A percentile compares a stretch with the other conserved stretches of the same genome.
Evolutionary conservation across 768 basidiomycete genomes (phyloP).

Genomic region (Panaeolus cyanescens): DNA sequence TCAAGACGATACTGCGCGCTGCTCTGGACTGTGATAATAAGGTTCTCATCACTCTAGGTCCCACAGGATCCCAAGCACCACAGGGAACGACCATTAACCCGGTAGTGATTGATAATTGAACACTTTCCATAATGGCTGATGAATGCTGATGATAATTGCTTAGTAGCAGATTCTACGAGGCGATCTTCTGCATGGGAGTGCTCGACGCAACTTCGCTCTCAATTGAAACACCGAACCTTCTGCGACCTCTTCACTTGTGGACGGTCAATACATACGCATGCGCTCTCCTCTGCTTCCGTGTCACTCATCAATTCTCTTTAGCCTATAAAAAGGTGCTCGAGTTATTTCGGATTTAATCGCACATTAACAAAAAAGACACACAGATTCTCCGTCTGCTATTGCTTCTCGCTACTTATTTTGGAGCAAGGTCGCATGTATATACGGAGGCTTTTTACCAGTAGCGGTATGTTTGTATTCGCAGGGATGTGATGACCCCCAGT

Average conservation of each 20-base stretch:
- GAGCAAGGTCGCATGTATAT: not conserved
- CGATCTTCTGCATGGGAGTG: not conserved
- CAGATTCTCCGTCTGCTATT: not conserved
- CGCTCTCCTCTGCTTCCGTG: not conserved
- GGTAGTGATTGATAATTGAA: not conserved
- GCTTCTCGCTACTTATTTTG: not conserved
- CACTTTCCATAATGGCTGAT: not conserved
- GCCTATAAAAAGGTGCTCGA: not conserved
- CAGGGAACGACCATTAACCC: no score
- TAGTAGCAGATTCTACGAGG: not conserved
- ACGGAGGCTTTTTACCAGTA: not conserved
- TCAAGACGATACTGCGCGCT: not conserved
- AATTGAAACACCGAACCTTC: not conserved
- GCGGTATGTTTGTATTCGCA: not conserved
- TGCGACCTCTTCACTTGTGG: not conserved
- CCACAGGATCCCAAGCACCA: not conserved
- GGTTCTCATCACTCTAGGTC: not conserved
- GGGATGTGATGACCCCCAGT: not conserved
- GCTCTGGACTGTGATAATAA: not conserved
- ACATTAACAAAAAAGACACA: not conserved
- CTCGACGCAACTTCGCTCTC: not conserved
- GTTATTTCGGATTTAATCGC: not conserved
- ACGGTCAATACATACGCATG: not conserved
- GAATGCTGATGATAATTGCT: not conserved
- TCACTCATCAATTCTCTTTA: not conserved